Evolutionary conservation across 768 basidiomycete genomes (phyloP), one percentile per base, ranked within the genome.

Genomic region (Amanita rubescens): DNA sequence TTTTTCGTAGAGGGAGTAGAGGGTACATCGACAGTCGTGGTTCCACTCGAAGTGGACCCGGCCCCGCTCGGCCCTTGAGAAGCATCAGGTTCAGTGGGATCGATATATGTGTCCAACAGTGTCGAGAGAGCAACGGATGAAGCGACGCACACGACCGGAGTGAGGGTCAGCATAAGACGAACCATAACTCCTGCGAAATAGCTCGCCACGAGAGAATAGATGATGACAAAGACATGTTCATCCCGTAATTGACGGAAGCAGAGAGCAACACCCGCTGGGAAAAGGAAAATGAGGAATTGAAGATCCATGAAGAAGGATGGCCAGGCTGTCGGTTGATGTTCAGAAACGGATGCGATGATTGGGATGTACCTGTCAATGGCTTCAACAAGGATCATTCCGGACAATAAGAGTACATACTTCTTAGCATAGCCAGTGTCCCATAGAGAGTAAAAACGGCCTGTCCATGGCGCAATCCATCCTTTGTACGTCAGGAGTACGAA

Each of bases 131-230:
- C 93, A 27, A 98, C 84, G 5, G 96, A 96, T 15, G 92, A 85
- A 15, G 92, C 67, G 54, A 98, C 90, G 65, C 96, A 99, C 42
- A 98, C 96, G 54, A 95, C 89, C 1, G 96, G 96, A 0, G 95
- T 98, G 53, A 99, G 83, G 22, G 96, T 88, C 51, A 99, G 78
- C 92, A 99, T 98, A 56, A 98, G 78, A 54, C 96, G 93, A 58
- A 99, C 96, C 96, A 99, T 99, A 66, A 99, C 95, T 39, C 96
- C 96, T 4, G 96, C 95, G 64, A 99, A 99, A 77, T 99, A 99
- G 67, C 91, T 93, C 45, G 89, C 92, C 64, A 98, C 82, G 58
- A 91, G 82, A 20, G 96, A 85, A 69, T 98, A 99, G 69, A 98
- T 93, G 73, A 99, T 95, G 62, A 99, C 90, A 67, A 99, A 99